These are phyloP conservation scores for Oryza punctata DNA, from an alignment of 176 grass and related monocot species.

Conservation along the genomic window DNA sequence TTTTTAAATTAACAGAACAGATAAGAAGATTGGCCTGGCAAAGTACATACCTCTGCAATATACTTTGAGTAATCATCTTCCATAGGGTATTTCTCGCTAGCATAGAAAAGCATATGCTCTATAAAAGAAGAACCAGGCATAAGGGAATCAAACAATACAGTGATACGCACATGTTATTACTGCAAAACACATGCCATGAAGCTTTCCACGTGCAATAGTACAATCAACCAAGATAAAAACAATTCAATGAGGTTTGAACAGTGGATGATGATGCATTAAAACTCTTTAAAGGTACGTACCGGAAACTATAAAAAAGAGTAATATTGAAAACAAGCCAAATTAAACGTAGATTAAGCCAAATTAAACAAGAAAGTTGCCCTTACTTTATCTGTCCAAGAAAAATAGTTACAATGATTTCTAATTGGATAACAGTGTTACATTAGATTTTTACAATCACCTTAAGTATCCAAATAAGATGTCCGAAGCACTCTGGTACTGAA, in stretches of 20 bases:
- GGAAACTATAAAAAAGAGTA: background rate
- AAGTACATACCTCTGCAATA: constrained; percentile 79
- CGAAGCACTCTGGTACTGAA: background rate
- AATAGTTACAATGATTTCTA: background rate
- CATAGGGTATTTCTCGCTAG: constrained; percentile 91
- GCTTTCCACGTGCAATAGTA: background rate
- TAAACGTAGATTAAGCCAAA: background rate
- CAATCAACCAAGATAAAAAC: constrained; percentile 12
- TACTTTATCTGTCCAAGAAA: background rate
- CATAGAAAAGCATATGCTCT: constrained; percentile 99
- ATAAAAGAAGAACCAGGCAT: constrained; percentile 38
- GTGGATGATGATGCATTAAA: background rate
- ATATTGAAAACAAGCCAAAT: constrained; percentile 21
- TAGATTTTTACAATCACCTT: too few relatives aligned
- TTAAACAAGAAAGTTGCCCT: background rate
- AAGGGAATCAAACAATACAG: constrained; percentile 7
- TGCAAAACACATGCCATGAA: constrained; percentile 17
- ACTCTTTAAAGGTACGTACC: background rate
- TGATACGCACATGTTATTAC: constrained; percentile 19
- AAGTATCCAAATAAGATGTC: background rate
- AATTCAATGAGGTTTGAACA: background rate
- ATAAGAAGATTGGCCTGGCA: background rate
- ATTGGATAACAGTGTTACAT: background rate
- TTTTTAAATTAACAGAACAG: constrained; percentile 9
- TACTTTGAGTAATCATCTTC: constrained; percentile 92